A percentile compares a stretch with the other conserved stretches of the same genome.
phyloP scores from a whole-genome alignment of 2,329 filamentous ascomycete genomes.

The Mariannaea elegans region DNA sequence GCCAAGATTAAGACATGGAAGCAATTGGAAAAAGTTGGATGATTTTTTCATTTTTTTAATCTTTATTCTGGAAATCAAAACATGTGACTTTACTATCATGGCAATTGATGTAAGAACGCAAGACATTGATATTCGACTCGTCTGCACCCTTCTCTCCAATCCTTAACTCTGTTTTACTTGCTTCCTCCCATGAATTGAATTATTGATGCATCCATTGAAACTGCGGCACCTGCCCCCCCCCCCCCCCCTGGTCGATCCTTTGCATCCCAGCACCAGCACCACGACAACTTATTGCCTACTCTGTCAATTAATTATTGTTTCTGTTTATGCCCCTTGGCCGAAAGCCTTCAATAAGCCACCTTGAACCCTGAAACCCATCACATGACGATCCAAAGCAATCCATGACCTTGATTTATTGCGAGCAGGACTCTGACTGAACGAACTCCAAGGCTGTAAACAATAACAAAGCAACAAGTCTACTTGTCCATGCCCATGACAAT shows the following conservation, averaged over 20 bases:
- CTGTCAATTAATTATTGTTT: too few species aligned
- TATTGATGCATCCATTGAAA: not conserved
- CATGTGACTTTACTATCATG: not conserved
- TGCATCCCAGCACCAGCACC: not conserved
- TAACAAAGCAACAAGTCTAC: too few species aligned
- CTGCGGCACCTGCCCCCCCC: not conserved
- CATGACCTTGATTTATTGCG: not conserved
- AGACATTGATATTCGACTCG: constrained; percentile 2
- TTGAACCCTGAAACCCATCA: not conserved
- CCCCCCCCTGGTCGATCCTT: not conserved
- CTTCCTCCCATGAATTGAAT: not conserved
- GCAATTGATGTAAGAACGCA: not conserved
- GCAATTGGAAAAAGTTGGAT: not conserved
- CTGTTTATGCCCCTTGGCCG: not conserved
- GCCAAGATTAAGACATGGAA: not conserved
- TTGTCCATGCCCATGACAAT: not conserved
- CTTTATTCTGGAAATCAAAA: not conserved
- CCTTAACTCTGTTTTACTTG: not conserved
- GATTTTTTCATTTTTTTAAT: not conserved
- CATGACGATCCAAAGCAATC: not conserved
- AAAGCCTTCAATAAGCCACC: not conserved
- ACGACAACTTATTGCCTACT: not conserved
- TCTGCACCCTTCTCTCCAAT: not conserved
- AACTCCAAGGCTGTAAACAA: not conserved
- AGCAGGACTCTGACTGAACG: not conserved